Percentiles rank a stretch among this genome's conserved stretches.
Conservation (phyloP, 352 stramenopile species). For the Phytophthora citrophthora region DNA sequence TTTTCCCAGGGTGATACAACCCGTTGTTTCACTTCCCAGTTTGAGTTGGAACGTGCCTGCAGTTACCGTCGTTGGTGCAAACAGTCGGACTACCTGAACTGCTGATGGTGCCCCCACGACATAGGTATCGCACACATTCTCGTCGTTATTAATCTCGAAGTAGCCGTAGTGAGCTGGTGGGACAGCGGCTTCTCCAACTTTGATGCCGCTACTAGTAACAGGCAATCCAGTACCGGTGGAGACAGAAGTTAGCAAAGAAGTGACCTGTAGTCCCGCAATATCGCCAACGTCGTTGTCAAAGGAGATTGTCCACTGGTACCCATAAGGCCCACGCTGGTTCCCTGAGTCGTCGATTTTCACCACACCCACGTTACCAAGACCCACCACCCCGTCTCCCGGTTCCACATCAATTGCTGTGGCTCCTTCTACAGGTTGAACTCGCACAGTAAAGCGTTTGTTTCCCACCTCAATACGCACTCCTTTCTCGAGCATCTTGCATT, state of each 20-base stretch:
- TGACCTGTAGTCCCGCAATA: conserved; percentile 50
- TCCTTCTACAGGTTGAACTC: conserved; percentile 43
- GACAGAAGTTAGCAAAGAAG: conserved; percentile 58
- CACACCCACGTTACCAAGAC: conserved; percentile 23
- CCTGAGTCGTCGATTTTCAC: conserved; percentile 54
- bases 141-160: conserved; percentile 67
- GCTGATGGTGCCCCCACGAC: conserved; percentile 60
- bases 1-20: conserved; percentile 59
- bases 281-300: conserved; percentile 56
- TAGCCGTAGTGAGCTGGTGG: conserved; percentile 51
- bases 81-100: conserved; percentile 75
- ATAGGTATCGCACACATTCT: conserved; percentile 65
- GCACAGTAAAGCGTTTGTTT: conserved; percentile 47
- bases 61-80: conserved; percentile 69
- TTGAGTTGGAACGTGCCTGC: conserved; percentile 58
- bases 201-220: too few species aligned
- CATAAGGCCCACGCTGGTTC: conserved; percentile 43
- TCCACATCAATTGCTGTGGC: conserved; percentile 54
- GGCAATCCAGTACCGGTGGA: too few species aligned
- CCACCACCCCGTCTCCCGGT: conserved; percentile 32
- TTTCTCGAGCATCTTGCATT: conserved; percentile 44
- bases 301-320: conserved; percentile 76
- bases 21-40: conserved; percentile 56
- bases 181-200: conserved; percentile 25
- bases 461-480: conserved; percentile 45